Evolutionary conservation across 805 yeast species (phyloP), one percentile per base, ranked within the genome.

Genomic region (Saccharomyces jurei): DNA sequence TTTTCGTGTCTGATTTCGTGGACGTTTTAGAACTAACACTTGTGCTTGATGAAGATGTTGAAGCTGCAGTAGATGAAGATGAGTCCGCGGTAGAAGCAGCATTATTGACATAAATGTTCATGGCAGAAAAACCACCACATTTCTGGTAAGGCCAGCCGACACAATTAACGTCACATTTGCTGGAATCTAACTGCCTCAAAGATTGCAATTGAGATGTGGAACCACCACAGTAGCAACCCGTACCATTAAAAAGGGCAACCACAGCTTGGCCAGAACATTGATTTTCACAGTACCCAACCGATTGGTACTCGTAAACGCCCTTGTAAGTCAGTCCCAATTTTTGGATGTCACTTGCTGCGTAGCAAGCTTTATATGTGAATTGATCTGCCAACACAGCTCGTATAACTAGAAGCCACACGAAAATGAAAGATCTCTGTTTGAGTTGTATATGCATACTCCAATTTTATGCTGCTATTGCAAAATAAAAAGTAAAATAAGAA

Each of bases 211-310:
- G 50, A 6, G 56, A 51, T n/a, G 50, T 55, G 0, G 71, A 57
- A 61, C 76, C 71, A 27, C 90, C 91, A 66, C 94, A 87, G 63
- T 79, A 84, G 67, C 94, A 87, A 27, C 69, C 66, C 32, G 74
- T 61, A 4, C 88, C 87, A 50, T 74, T 68, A n/a, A 75, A 67
- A 44, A 80, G 65, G 2, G 85, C 89, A 49, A 77, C 78, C 22
- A 75, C 73, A 29, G 72, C 70, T 63, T 68, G 71, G 11, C 77
- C 77, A 56, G 69, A 57, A 68, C 96, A 84, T 56, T 74, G 71
- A 6, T 62, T 60, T 54, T 74, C 71, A 67, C 91, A 84, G 63
- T 78, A 71, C 11, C 77, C 72, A 25, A 81, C 76, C 11, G 88
- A 76, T 69, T 86, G 89, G 64, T 70, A 84, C 1, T 68, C 70